These are phyloP conservation scores for Aureobasidium sp. DNA, from an alignment of 2,329 filamentous ascomycete species.

Conservation along the genomic window DNA sequence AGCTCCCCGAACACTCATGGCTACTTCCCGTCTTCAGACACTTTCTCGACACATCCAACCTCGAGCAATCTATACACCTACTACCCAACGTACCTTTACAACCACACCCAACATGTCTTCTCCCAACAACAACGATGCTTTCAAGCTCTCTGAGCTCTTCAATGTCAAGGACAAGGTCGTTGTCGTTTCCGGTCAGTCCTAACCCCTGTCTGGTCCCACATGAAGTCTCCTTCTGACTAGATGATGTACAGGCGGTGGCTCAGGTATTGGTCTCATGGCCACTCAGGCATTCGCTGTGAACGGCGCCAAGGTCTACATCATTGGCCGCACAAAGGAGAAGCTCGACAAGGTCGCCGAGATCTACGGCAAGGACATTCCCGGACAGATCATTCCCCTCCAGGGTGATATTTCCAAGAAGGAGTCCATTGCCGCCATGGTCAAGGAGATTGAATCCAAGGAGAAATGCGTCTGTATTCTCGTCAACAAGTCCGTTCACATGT, in stretches of 20 bases:
- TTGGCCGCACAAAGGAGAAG: conserved; percentile 40
- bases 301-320: conserved; percentile 39
- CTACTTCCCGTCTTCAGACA: neutral
- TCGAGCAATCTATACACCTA: neutral
- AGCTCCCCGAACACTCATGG: neutral
- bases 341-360: conserved; percentile 37
- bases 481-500: conserved; percentile 21
- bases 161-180: conserved; percentile 33
- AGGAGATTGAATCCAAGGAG: conserved; percentile 36
- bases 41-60: conserved; percentile 1
- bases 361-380: conserved; percentile 35
- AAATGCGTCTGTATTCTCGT: conserved; percentile 37
- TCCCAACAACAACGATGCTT: conserved; percentile 27
- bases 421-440: conserved; percentile 30
- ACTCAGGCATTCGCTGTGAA: conserved; percentile 28
- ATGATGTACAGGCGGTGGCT: conserved; percentile 25
- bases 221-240: neutral
- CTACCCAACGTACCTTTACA: conserved; percentile 3
- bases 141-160: conserved; percentile 27
- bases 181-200: conserved; percentile 29
- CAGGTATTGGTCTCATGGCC: conserved; percentile 40
- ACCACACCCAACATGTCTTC: conserved; percentile 12
- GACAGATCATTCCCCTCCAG: conserved; percentile 38
- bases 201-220: neutral
- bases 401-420: conserved; percentile 38